Percentiles rank a stretch among this genome's conserved stretches.
These are phyloP conservation scores for Colletotrichum sp. DNA, from an alignment of 2,329 filamentous ascomycete species.

Conservation along the genomic window DNA sequence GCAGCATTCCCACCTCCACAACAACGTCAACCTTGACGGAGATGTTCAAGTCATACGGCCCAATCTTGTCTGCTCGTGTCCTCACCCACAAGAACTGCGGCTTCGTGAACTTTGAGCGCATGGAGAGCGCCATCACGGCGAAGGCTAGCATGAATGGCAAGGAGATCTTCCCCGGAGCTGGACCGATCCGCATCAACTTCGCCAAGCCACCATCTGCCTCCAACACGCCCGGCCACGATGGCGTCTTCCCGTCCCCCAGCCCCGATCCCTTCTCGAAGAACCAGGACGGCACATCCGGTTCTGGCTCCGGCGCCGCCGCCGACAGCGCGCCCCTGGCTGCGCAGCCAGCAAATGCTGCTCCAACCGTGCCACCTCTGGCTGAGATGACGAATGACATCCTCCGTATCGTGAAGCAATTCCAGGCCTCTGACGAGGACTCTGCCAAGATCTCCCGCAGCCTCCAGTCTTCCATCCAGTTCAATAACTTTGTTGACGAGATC, in stretches of 20 bases:
- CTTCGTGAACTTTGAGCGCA: slow-evolving; percentile 94
- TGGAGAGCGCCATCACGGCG: slow-evolving; percentile 90
- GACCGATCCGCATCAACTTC: slow-evolving; percentile 94
- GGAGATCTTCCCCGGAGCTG: slow-evolving; percentile 97
- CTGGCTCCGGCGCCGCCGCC: slow-evolving; percentile 44
- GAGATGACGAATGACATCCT: slow-evolving; percentile 86
- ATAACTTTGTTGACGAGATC: slow-evolving; percentile 79
- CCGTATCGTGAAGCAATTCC: slow-evolving; percentile 87
- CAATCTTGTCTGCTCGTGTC: slow-evolving; percentile 89
- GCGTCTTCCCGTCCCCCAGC: slow-evolving; percentile 87
- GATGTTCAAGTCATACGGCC: slow-evolving; percentile 93
- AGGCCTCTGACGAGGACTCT: slow-evolving; percentile 80
- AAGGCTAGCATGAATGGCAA: slow-evolving; percentile 91
- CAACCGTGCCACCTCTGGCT: slow-evolving; percentile 73
- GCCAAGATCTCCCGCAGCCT: slow-evolving; percentile 75
- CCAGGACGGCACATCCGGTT: slow-evolving; percentile 48
- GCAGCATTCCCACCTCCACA: slow-evolving; percentile 95
- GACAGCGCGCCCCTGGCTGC: slow-evolving; percentile 30
- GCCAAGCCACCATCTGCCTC: slow-evolving; percentile 93
- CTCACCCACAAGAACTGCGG: slow-evolving; percentile 99
- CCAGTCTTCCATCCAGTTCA: slow-evolving; percentile 77
- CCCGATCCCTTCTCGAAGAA: slow-evolving; percentile 79
- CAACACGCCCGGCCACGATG: slow-evolving; percentile 87
- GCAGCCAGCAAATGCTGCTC: slow-evolving; percentile 49
- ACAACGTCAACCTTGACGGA: slow-evolving; percentile 93